Evolutionary conservation across 1,139 yeast genomes (phyloP).

Genomic region (Kluyveromyces marxianus): DNA sequence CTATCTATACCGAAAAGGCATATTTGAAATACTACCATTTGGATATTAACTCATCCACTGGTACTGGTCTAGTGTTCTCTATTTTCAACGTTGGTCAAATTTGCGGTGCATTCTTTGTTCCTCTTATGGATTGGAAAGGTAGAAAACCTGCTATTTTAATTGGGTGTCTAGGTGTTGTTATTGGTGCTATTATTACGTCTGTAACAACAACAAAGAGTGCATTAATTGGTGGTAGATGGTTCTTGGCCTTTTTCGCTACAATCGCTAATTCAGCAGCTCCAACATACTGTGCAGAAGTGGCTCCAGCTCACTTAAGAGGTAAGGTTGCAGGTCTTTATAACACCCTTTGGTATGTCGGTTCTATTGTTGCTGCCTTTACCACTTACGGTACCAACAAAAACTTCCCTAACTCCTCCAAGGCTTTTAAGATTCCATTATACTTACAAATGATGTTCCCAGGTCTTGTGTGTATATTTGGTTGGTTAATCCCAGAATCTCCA

Average conservation of each 20-base stretch:
- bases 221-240: conserved; percentile 5
- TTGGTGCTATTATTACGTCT: not conserved
- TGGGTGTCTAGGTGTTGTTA: conserved; percentile 1
- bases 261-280: conserved; percentile 3
- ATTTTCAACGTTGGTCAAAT: conserved; percentile 55
- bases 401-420: not conserved
- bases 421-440: conserved; percentile 3
- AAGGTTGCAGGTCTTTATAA: conserved; percentile 4
- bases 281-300: conserved; percentile 3
- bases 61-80: conserved; percentile 53
- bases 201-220: not conserved
- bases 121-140: conserved; percentile 4
- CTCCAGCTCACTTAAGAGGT: conserved; percentile 5
- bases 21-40: conserved; percentile 1
- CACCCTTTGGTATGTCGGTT: conserved; percentile 3
- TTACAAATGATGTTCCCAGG: conserved; percentile 3
- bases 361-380: conserved; percentile 2
- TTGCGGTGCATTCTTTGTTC: conserved; percentile 4
- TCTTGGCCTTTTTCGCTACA: conserved; percentile 2
- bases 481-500: conserved; percentile 4
- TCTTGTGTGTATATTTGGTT: conserved; percentile 1
- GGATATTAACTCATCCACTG: conserved; percentile 3
- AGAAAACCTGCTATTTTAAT: conserved; percentile 2
- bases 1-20: conserved; percentile 1
- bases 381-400: conserved; percentile 1